Evolutionary conservation across 768 basidiomycete genomes (phyloP), one percentile per base, ranked within the genome.

Genomic region (Neoboletus magnificus): DNA sequence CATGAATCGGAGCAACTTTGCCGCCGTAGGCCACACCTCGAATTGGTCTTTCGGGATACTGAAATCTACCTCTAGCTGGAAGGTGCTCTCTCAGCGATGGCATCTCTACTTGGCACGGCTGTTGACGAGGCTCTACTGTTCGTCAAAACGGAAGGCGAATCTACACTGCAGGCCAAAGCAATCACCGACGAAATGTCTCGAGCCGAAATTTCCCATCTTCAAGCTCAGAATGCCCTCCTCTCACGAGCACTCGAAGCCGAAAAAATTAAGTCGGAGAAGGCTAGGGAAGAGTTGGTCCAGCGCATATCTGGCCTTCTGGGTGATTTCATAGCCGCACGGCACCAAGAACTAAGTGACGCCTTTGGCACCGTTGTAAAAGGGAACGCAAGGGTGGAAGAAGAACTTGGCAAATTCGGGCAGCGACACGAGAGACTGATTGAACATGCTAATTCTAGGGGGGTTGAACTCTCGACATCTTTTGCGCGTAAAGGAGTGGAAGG

Each of bases 261-360:
- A 68, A 83, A 82, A 66, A 66, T 68, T 15, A 86, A 83, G 56
- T 80, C 87, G 0, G 83, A 86, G 25, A 81, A 78, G 47, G 82
- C 88, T 1, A 87, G 84, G 55, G 83, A 85, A 40, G 87, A 89
- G 39, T 69, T 96, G 13, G 70, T 94, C n/a, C 80, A 86, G 40
- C 86, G 85, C 37, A 78, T 96, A 48, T 87, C 89, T 1, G 76
- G 76, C 4, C 76, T 94, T 60, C 73, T 97, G 2, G 83, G 81
- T 12, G 85, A 82, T 27, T 95, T 88, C 68, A 79, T 85, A 30
- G 72, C 79, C 41, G 79, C 85, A 45, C 82, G 89, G 29, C 87
- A 94, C 65, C 75, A 77, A 16, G 82, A 82, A 20, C 73, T 93
- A 50, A 77, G 79, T 39, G 81, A 83, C 27, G 79, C 83, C 2